phyloP scores from a whole-genome alignment of 2,329 filamentous ascomycete genomes.

The Monosporascus sp. region DNA sequence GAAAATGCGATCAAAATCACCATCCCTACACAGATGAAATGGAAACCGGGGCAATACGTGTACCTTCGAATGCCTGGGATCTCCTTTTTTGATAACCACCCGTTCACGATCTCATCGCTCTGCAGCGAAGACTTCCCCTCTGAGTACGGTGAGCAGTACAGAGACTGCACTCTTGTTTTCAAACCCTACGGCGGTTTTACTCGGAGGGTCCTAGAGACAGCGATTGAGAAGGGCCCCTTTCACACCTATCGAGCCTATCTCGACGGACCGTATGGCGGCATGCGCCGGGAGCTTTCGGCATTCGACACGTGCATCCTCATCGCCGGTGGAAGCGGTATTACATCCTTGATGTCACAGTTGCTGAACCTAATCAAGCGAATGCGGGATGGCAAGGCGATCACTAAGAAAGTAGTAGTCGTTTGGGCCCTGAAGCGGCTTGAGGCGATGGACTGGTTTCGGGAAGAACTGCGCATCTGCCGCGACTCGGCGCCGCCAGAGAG shows the following conservation, averaged over 20 bases:
- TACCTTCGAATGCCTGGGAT: constrained; percentile 93
- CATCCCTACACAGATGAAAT: constrained; percentile 86
- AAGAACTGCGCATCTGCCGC: constrained; percentile 87
- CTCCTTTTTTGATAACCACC: constrained; percentile 86
- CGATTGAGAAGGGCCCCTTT: constrained; percentile 80
- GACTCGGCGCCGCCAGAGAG: constrained; percentile 84
- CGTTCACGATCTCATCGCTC: constrained; percentile 89
- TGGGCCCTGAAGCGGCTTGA: constrained; percentile 90
- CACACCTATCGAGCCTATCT: constrained; percentile 90
- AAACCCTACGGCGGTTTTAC: constrained; percentile 90
- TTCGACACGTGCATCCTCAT: constrained; percentile 94
- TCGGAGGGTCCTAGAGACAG: constrained; percentile 73
- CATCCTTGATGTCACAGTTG: constrained; percentile 85
- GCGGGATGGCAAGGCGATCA: constrained; percentile 90
- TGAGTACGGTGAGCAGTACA: constrained; percentile 79
- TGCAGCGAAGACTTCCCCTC: constrained; percentile 93
- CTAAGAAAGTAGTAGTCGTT: constrained; percentile 84
- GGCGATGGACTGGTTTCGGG: constrained; percentile 96
- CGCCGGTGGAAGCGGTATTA: constrained; percentile 91
- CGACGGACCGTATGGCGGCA: constrained; percentile 92
- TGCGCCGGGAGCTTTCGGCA: constrained; percentile 82
- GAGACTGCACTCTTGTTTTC: constrained; percentile 88
- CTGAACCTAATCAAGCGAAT: constrained; percentile 94
- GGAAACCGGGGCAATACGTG: constrained; percentile 91
- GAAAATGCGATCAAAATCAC: constrained; percentile 96